Percentiles rank a stretch among this genome's conserved stretches.
phyloP scores from a whole-genome alignment of 768 basidiomycete genomes.

The Mycena maculata region DNA sequence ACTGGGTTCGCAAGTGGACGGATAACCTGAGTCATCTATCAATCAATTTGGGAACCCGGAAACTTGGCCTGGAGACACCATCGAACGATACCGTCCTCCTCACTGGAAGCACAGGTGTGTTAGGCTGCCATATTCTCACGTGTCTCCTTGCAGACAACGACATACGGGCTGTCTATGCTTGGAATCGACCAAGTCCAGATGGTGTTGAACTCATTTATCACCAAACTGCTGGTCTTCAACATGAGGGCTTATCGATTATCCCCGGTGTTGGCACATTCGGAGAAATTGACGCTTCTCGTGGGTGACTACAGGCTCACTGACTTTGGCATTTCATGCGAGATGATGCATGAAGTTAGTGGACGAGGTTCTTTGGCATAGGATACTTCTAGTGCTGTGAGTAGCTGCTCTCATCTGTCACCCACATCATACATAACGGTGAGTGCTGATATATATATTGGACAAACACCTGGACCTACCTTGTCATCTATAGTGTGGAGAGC shows the following conservation, averaged over 20 bases:
- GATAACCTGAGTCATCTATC: too few relatives aligned
- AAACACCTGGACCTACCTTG: conserved; percentile 18
- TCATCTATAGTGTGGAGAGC: conserved; percentile 43
- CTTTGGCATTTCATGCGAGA: conserved; percentile 7
- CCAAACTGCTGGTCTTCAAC: too few relatives aligned
- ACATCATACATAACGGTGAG: conserved; percentile 51
- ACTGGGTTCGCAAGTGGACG: conserved; percentile 1
- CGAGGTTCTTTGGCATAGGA: neutral
- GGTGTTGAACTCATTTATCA: too few relatives aligned
- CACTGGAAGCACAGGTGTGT: conserved; percentile 51
- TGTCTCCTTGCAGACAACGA: conserved; percentile 34
- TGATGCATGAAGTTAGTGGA: neutral
- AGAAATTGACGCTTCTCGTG: neutral
- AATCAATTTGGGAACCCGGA: too few relatives aligned
- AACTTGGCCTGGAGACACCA: too few relatives aligned
- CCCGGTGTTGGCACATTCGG: neutral
- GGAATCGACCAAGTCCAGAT: conserved; percentile 39
- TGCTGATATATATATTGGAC: too few relatives aligned
- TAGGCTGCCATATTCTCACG: conserved; percentile 44
- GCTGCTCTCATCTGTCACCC: conserved; percentile 44
- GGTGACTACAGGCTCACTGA: neutral
- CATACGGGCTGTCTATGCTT: conserved; percentile 39
- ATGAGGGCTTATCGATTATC: too few relatives aligned
- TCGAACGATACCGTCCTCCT: conserved; percentile 36
- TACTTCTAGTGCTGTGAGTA: conserved; percentile 6